phyloP scores from a whole-genome alignment of 1,284 basidiomycete genomes.

The Cryptococcus amylolentus region DNA sequence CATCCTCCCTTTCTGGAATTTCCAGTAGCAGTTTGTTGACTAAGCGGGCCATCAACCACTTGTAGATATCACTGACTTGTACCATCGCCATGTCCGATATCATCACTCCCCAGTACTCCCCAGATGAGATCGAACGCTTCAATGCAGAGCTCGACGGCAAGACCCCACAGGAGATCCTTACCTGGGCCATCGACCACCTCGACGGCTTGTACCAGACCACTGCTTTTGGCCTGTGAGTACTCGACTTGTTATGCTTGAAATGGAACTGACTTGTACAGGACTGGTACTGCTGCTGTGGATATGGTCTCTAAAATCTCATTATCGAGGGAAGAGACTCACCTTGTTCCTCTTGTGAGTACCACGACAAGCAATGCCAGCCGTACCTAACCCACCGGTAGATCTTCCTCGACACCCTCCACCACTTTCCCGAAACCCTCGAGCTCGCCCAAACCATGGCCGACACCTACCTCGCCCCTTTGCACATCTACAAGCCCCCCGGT shows the following conservation, averaged over 20 bases:
- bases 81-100: conserved; percentile 10
- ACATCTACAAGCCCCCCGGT: conserved; percentile 72
- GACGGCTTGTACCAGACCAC: conserved; percentile 77
- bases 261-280: conserved; percentile 45
- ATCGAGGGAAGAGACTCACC: conserved; percentile 47
- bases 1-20: not conserved
- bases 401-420: conserved; percentile 95
- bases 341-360: conserved; percentile 48
- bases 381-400: conserved; percentile 51
- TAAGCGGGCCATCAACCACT: not conserved
- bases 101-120: conserved; percentile 58
- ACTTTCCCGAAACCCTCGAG: conserved; percentile 88
- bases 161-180: conserved; percentile 73
- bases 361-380: conserved; percentile 51
- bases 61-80: too few relatives aligned
- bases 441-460: conserved; percentile 75
- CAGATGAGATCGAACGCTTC: conserved; percentile 62
- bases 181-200: conserved; percentile 77
- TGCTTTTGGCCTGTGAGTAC: conserved; percentile 71
- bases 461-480: conserved; percentile 68
- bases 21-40: not conserved
- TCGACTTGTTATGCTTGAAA: not conserved
- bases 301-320: conserved; percentile 77
- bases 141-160: conserved; percentile 69
- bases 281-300: conserved; percentile 83